Evolutionary conservation across 495 filamentous ascomycete species (phyloP).

Genomic region (Ascodesmis nigricans): DNA sequence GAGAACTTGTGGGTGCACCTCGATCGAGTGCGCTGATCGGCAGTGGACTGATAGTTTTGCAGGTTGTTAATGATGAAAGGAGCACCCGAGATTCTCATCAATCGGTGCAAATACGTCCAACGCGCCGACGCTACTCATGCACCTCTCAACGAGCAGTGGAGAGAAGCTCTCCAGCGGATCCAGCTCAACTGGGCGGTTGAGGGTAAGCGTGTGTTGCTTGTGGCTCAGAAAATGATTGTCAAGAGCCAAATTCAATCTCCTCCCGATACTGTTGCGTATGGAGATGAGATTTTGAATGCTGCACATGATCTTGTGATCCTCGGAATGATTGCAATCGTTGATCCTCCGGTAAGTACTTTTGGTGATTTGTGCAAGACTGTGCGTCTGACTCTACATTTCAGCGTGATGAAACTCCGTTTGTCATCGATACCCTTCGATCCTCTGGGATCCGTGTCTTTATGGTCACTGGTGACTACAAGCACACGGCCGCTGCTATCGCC

Average conservation of each 20-base stretch:
- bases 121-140: conserved; percentile 28
- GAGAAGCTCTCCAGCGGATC: conserved; percentile 27
- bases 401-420: conserved; percentile 39
- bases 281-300: conserved; percentile 29
- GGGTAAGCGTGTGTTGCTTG: conserved; percentile 40
- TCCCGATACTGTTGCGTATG: conserved; percentile 28
- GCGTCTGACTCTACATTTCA: too few species aligned
- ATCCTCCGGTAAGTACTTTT: conserved; percentile 30
- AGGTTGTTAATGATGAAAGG: conserved; percentile 37
- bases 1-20: background rate
- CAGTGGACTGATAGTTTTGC: too few species aligned
- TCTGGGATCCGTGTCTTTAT: conserved; percentile 46
- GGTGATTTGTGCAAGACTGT: background rate
- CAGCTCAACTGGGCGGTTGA: conserved; percentile 42
- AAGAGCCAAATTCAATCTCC: conserved; percentile 21
- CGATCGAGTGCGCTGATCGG: too few species aligned
- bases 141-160: conserved; percentile 24
- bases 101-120: conserved; percentile 30
- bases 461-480: conserved; percentile 54
- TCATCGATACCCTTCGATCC: conserved; percentile 33
- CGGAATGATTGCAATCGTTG: conserved; percentile 42
- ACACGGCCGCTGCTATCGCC: conserved; percentile 49
- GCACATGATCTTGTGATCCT: conserved; percentile 35
- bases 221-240: conserved; percentile 35
- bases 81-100: conserved; percentile 39